Conservation (phyloP, 768 basidiomycete genomes). For the Amanita phalloides region DNA sequence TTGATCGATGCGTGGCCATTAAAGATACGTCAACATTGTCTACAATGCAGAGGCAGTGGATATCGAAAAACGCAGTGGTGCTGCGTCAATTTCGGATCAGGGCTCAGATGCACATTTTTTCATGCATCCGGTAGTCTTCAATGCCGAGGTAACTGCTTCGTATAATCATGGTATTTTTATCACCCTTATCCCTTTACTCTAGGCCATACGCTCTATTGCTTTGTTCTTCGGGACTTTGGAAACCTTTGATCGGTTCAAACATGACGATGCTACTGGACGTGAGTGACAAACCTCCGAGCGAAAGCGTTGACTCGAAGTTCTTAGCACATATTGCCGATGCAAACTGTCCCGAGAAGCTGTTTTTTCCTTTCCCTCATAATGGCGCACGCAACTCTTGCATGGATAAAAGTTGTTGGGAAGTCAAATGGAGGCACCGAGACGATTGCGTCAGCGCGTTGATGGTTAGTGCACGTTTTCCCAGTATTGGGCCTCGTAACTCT, state of each 20-base stretch:
- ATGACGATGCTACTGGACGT: background rate
- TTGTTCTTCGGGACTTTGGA: slow-evolving; percentile 60
- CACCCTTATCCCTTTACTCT: background rate
- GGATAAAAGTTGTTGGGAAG: slow-evolving; percentile 57
- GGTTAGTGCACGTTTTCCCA: slow-evolving; percentile 26
- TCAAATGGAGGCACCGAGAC: slow-evolving; percentile 72
- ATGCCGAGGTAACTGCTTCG: slow-evolving; percentile 37
- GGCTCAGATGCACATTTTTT: slow-evolving; percentile 26
- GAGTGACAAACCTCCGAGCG: background rate
- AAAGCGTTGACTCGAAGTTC: background rate
- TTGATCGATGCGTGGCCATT: background rate
- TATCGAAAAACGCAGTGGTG: slow-evolving; percentile 19
- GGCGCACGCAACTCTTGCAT: slow-evolving; percentile 42
- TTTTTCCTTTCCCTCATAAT: slow-evolving; percentile 44
- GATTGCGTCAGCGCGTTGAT: slow-evolving; percentile 64
- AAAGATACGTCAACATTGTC: slow-evolving; percentile 29
- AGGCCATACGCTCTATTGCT: slow-evolving; percentile 45
- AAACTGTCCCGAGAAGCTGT: background rate
- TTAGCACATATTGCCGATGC: background rate
- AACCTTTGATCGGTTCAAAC: slow-evolving; percentile 21
- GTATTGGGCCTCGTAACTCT: slow-evolving; percentile 1
- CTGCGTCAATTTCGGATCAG: slow-evolving; percentile 9
- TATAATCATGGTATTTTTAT: background rate
- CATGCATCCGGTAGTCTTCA: slow-evolving; percentile 47
- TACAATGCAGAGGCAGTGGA: slow-evolving; percentile 50